A percentile compares a stretch with the other conserved stretches of the same genome.
phyloP scores from a whole-genome alignment of 768 basidiomycete genomes.

The Grammothele lineata region DNA sequence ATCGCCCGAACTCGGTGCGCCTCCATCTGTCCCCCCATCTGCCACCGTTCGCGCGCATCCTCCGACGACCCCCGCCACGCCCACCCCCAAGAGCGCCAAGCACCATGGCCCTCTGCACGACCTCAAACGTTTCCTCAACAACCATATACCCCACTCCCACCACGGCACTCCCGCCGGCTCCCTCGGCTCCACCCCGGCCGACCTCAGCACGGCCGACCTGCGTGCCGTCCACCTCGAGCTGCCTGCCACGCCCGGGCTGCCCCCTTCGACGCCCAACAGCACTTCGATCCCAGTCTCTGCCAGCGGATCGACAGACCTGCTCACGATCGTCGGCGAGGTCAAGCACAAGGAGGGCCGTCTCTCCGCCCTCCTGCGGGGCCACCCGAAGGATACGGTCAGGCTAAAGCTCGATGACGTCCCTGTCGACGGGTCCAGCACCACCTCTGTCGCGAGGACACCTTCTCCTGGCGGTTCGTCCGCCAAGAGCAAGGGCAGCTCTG shows the following conservation, averaged over 20 bases:
- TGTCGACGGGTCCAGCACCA: conserved; percentile 7
- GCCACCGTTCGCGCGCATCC: not conserved
- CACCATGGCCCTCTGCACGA: conserved; percentile 80
- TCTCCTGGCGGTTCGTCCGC: conserved; percentile 26
- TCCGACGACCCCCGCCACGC: conserved; percentile 3
- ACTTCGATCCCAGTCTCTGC: conserved; percentile 6
- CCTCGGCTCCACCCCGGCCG: conserved; percentile 20
- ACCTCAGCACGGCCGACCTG: conserved; percentile 30
- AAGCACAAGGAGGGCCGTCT: conserved; percentile 26
- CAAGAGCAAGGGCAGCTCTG: conserved; percentile 23
- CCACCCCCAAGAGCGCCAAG: conserved; percentile 24
- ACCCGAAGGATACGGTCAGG: conserved; percentile 27
- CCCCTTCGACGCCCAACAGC: conserved; percentile 21
- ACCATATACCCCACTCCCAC: conserved; percentile 68
- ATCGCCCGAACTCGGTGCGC: conserved; percentile 11
- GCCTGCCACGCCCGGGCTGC: conserved; percentile 33
- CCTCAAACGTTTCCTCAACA: conserved; percentile 91
- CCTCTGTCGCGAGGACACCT: conserved; percentile 21
- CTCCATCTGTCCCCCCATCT: conserved; percentile 4
- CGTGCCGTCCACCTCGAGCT: conserved; percentile 21
- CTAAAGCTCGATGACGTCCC: conserved; percentile 24
- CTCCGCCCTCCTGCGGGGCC: conserved; percentile 31
- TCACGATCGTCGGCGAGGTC: conserved; percentile 13
- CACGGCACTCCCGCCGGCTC: conserved; percentile 21
- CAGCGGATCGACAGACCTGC: conserved; percentile 10